Evolutionary conservation across 2,329 filamentous ascomycete genomes (phyloP).

Genomic region (Calonectria pteridis): DNA sequence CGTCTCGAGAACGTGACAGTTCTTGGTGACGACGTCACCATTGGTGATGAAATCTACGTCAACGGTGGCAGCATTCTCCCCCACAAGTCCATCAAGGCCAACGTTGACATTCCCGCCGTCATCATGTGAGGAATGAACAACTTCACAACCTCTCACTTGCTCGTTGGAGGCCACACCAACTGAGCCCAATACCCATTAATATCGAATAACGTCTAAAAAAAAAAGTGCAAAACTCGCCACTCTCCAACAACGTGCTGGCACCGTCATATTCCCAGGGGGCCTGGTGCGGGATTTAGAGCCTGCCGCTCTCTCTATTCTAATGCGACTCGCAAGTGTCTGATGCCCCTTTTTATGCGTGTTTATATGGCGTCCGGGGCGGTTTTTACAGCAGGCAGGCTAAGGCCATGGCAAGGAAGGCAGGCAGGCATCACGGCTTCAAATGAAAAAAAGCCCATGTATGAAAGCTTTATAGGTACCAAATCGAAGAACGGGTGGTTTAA

Average conservation of each 20-base stretch:
- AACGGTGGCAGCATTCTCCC: constrained; percentile 96
- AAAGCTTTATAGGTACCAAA: constrained; percentile 39
- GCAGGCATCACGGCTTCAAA: constrained; percentile 30
- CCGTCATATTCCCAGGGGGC: constrained; percentile 40
- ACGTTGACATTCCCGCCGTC: constrained; percentile 84
- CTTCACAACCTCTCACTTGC: constrained; percentile 11
- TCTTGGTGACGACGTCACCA: constrained; percentile 95
- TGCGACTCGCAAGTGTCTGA: constrained; percentile 44
- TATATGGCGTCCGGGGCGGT: constrained; percentile 45
- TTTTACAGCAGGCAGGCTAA: constrained; percentile 41
- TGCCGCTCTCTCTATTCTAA: constrained; percentile 42
- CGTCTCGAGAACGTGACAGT: constrained; percentile 98
- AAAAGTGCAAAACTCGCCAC: constrained; percentile 43
- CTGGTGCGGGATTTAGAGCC: constrained; percentile 35
- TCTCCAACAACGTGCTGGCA: constrained; percentile 45
- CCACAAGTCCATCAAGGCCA: constrained; percentile 99
- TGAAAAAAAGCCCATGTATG: constrained; percentile 29
- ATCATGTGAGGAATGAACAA: constrained; percentile 67
- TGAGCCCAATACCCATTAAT: constrained; percentile 30
- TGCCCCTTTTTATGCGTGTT: constrained; percentile 46
- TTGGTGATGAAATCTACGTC: constrained; percentile 98
- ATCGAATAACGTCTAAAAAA: constrained; percentile 35
- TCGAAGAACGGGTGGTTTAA: constrained; percentile 31
- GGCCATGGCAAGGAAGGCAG: constrained; percentile 33
- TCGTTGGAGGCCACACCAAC: constrained; percentile 41